These are phyloP conservation scores for Blastocystis sp. DNA, from an alignment of 352 stramenopile species.

Conservation along the genomic window DNA sequence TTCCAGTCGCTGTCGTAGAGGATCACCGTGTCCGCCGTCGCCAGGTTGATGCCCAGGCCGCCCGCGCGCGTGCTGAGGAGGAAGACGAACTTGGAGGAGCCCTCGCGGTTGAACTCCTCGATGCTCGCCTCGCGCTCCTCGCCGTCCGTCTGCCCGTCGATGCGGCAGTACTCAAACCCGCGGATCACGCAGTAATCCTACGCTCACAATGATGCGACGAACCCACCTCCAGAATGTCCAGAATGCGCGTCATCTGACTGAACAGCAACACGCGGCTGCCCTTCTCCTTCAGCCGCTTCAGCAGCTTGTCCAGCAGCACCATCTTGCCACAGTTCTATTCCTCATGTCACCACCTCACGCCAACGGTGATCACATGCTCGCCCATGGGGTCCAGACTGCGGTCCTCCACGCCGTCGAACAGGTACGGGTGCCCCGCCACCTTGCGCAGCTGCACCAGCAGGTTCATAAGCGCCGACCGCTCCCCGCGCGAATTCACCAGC, in stretches of 20 bases:
- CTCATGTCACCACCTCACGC: background rate
- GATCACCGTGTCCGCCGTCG: conserved; percentile 78
- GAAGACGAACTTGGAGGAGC: conserved; percentile 88
- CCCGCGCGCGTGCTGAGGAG: conserved; percentile 92
- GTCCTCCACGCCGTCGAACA: conserved; percentile 93
- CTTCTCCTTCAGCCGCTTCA: conserved; percentile 74
- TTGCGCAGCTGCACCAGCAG: conserved; percentile 99
- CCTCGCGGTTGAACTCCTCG: conserved; percentile 88
- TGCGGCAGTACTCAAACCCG: conserved; percentile 88
- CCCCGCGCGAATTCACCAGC: conserved; percentile 8
- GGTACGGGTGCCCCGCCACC: conserved; percentile 95
- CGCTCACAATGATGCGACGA: background rate
- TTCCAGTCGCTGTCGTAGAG: conserved; percentile 84
- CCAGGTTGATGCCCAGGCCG: conserved; percentile 95
- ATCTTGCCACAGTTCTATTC: conserved; percentile 93
- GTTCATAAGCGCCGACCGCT: conserved; percentile 83
- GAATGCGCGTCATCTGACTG: conserved; percentile 81
- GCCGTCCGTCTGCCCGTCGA: conserved; percentile 90
- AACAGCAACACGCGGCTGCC: conserved; percentile 79
- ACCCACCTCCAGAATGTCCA: conserved; percentile 93
- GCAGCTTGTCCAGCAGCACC: conserved; percentile 88
- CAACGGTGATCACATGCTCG: conserved; percentile 84
- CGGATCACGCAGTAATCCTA: conserved; percentile 73
- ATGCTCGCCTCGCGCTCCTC: conserved; percentile 88
- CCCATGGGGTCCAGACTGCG: conserved; percentile 86